Conservation (phyloP, 768 basidiomycete genomes). For the Cyclocybe aegerita region DNA sequence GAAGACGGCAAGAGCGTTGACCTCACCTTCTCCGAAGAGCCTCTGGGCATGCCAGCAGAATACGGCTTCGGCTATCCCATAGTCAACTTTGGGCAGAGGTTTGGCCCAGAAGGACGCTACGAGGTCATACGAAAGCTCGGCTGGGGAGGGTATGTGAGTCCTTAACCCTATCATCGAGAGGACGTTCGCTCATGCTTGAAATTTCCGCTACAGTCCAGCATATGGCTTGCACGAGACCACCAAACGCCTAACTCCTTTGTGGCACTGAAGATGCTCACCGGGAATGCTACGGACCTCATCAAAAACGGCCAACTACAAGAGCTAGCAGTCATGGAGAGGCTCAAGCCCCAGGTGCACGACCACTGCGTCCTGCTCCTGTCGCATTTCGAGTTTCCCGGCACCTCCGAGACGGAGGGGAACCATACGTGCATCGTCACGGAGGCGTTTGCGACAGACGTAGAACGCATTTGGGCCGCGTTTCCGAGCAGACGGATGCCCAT, state of each 20-base stretch:
- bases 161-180: no score
- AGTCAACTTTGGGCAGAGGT: constrained; percentile 21
- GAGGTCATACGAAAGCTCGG: constrained; percentile 26
- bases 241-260: constrained; percentile 12
- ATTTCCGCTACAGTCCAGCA: constrained; percentile 14
- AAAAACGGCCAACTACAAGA: constrained; percentile 19
- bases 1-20: constrained; percentile 9
- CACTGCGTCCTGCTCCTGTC: constrained; percentile 15
- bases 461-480: constrained; percentile 9
- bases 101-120: constrained; percentile 27
- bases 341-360: constrained; percentile 4
- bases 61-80: constrained; percentile 26
- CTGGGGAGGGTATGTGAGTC: constrained; percentile 23
- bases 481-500: constrained; percentile 9
- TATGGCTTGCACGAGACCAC: constrained; percentile 27
- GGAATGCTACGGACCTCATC: constrained; percentile 20
- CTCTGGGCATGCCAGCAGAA: constrained; percentile 24
- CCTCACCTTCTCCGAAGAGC: constrained; percentile 26
- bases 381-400: constrained; percentile 21
- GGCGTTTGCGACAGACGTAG: constrained; percentile 19
- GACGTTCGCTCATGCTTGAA: no score
- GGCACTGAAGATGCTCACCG: constrained; percentile 29
- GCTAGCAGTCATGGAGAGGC: constrained; percentile 16
- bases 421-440: constrained; percentile 25
- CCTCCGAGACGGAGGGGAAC: constrained; percentile 21